Base-by-base conservation (phyloP, 495 filamentous ascomycete genomes). In the Neurospora sp. region DNA sequence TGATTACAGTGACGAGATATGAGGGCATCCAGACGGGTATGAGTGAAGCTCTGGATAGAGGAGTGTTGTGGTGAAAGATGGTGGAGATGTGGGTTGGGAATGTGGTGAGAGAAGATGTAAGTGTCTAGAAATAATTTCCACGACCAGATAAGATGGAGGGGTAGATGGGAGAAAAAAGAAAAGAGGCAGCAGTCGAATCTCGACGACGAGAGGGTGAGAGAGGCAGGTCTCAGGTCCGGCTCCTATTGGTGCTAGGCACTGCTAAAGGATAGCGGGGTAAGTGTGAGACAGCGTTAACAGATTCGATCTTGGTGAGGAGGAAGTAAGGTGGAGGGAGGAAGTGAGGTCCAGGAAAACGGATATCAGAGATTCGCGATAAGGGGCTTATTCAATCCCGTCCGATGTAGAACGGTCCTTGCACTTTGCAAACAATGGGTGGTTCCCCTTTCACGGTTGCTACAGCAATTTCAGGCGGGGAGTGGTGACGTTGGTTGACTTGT, bases 261-360 rank as follows among this genome's bases (percentile, higher is more conserved):
- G 73, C 66, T 78, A 78, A 78, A 31, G 35, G 18, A 1, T 7
- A 3, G 4, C 1, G 1, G 40, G 68, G 8, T 35, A 73, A 16
- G 11, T 59, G 12, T 3, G 40, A 16, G 72, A 40, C 0, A 3
- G 18, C 71, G 48, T 10, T 79, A 80, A 77, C 78, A 80, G 16
- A 46, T 3, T 38, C 35, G 11, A 80, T 76, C 77, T 74, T 48
- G 44, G 37, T 1, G 18, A 9, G 59, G 77, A 77, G 77, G 41
- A 46, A 14, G 22, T 31, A 11, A 61, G 73, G 69, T 71, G 73
- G 14, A n/a, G 31, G 42, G 72, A 18, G 20, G 39, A 14, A 53
- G 40, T 31, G 42, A 42, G n/a, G 27, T 22, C 27, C 27, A 69
- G 27, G 16, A 27, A 48, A 37, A 20, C 40, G 70, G 41, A 27